Percentiles rank a stretch among this genome's conserved stretches.
phyloP scores from a whole-genome alignment of 2,329 filamentous ascomycete species.

The Didymosphaeria variabile region DNA sequence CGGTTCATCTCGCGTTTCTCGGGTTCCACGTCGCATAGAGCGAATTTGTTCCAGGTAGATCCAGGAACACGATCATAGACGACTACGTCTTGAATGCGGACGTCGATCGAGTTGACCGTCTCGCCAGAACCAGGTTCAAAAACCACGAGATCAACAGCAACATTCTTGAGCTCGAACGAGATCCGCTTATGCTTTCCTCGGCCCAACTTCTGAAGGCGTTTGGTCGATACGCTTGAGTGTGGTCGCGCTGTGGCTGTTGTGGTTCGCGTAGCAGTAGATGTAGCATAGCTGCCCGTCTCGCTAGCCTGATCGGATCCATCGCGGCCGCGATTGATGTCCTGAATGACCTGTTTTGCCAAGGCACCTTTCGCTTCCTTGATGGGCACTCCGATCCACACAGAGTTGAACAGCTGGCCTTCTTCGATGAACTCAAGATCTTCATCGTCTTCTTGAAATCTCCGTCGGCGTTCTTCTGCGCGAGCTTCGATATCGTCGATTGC shows the following conservation, averaged over 20 bases:
- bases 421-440: conserved; percentile 71
- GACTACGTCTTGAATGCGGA: conserved; percentile 83
- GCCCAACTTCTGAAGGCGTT: conserved; percentile 73
- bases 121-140: conserved; percentile 81
- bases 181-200: conserved; percentile 94
- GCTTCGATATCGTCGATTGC: conserved; percentile 88
- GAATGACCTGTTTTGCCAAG: conserved; percentile 84
- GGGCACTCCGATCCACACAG: conserved; percentile 95
- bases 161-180: conserved; percentile 87
- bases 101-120: conserved; percentile 85
- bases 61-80: conserved; percentile 94
- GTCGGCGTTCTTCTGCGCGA: conserved; percentile 78
- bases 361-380: conserved; percentile 85
- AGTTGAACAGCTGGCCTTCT: conserved; percentile 97
- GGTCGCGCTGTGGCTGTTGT: conserved; percentile 52
- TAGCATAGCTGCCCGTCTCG: conserved; percentile 89
- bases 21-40: conserved; percentile 88
- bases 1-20: conserved; percentile 86
- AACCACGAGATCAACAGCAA: conserved; percentile 81
- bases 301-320: conserved; percentile 76
- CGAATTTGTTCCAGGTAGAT: conserved; percentile 98
- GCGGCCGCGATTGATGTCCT: conserved; percentile 64
- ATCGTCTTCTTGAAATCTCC: conserved; percentile 71
- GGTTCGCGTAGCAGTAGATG: conserved; percentile 60
- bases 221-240: conserved; percentile 49